phyloP scores from a whole-genome alignment of 2,329 filamentous ascomycete genomes.

The Ilyonectria sp. region DNA sequence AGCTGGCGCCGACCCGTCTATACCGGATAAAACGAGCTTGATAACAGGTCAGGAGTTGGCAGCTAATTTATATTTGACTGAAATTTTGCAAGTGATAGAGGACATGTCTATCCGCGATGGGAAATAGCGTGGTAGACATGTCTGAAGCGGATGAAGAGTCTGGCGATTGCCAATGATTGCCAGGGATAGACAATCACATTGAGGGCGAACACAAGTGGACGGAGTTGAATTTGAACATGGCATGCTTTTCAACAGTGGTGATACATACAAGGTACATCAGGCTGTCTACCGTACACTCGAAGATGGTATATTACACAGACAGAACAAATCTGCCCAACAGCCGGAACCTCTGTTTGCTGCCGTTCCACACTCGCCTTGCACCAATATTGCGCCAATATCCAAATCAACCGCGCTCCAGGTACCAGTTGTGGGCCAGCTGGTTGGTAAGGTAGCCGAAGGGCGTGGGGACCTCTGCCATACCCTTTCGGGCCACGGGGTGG shows the following conservation, averaged over 20 bases:
- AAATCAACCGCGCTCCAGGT: conserved; percentile 81
- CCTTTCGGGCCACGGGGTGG: conserved; percentile 90
- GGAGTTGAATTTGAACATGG: conserved; percentile 24
- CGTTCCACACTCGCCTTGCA: conserved; percentile 29
- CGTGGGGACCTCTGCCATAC: conserved; percentile 85
- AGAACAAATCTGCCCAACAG: conserved; percentile 37
- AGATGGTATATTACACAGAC: conserved; percentile 52
- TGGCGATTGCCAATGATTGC: background rate
- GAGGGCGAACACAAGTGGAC: background rate
- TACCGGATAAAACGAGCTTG: background rate
- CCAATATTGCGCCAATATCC: conserved; percentile 12
- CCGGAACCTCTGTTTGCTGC: conserved; percentile 36
- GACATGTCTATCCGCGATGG: background rate
- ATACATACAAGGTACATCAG: conserved; percentile 50
- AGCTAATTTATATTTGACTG: background rate
- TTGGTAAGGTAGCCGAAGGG: conserved; percentile 81
- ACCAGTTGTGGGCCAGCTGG: conserved; percentile 94
- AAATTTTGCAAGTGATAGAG: conserved; percentile 12
- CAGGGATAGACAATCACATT: background rate
- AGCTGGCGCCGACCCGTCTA: conserved; percentile 42
- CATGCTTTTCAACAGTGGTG: conserved; percentile 47
- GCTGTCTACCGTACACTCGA: conserved; percentile 50
- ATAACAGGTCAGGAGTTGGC: conserved; percentile 14
- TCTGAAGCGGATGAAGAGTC: background rate
- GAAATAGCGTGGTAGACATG: background rate